Conservation (phyloP, 2,329 filamentous ascomycete species). For the Colletotrichum salicis region DNA sequence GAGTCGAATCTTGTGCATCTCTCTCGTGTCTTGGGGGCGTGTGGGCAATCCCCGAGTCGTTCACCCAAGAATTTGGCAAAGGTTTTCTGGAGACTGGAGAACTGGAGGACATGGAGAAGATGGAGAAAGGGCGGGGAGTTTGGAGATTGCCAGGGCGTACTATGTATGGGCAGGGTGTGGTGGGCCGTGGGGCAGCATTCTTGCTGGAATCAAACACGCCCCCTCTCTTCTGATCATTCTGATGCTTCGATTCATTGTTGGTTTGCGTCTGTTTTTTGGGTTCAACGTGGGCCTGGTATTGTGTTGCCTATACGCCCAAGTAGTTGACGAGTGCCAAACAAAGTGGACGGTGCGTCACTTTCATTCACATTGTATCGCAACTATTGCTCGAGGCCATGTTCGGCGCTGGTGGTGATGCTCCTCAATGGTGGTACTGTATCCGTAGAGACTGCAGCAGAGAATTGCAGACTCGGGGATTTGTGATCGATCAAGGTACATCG, state of each 20-base stretch:
- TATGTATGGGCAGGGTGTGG: not conserved
- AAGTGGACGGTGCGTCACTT: not conserved
- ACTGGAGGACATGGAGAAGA: slow-evolving; percentile 18
- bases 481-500: not conserved
- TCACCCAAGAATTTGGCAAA: slow-evolving; percentile 12
- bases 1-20: not conserved
- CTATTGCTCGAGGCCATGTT: not conserved
- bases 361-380: not conserved
- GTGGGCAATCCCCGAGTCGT: slow-evolving; percentile 17
- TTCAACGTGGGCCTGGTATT: not conserved
- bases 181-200: not conserved
- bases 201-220: not conserved
- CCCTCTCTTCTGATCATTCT: not conserved
- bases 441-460: not conserved
- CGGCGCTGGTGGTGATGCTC: not conserved
- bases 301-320: not conserved
- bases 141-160: not conserved
- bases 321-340: not conserved
- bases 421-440: too few species aligned
- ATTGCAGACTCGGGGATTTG: not conserved
- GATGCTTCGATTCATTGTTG: not conserved
- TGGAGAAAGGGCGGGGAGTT: slow-evolving; percentile 3
- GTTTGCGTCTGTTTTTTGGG: not conserved
- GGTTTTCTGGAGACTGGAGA: slow-evolving; percentile 29
- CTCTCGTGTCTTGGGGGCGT: not conserved